Conservation (phyloP, 2,329 filamentous ascomycete genomes). For the Cladosporium sp. region DNA sequence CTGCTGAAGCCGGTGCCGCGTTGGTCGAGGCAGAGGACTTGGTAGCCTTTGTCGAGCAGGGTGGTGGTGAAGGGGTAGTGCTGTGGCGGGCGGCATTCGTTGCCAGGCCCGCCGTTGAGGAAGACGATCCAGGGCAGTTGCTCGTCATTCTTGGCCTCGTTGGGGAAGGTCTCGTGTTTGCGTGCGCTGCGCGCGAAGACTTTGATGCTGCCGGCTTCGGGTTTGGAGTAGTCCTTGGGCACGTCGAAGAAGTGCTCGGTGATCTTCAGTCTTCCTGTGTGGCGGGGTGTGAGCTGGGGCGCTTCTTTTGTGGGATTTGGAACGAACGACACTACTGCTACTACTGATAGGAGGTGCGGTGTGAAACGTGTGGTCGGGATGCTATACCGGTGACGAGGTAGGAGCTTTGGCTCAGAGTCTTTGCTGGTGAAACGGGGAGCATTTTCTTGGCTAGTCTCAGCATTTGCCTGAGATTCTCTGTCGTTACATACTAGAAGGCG, state of each 20-base stretch:
- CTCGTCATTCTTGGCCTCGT: slow-evolving; percentile 40
- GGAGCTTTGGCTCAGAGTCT: slow-evolving; percentile 43
- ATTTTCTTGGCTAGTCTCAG: slow-evolving; percentile 24
- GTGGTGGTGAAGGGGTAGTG: slow-evolving; percentile 64
- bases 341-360: neutral
- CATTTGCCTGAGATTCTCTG: slow-evolving; percentile 14
- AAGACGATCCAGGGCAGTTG: slow-evolving; percentile 62
- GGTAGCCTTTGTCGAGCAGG: slow-evolving; percentile 75
- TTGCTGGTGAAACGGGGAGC: slow-evolving; percentile 38
- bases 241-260: slow-evolving; percentile 85
- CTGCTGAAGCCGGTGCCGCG: slow-evolving; percentile 82
- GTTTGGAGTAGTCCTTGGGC: slow-evolving; percentile 69
- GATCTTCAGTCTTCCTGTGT: slow-evolving; percentile 66
- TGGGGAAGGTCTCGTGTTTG: slow-evolving; percentile 57
- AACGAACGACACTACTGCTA: neutral
- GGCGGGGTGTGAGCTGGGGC: slow-evolving; percentile 9
- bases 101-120: slow-evolving; percentile 81
- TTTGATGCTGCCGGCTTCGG: slow-evolving; percentile 56
- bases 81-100: slow-evolving; percentile 70
- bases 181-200: slow-evolving; percentile 73
- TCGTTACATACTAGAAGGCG: neutral
- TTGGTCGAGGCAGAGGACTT: slow-evolving; percentile 81
- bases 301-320: neutral
- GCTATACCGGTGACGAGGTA: slow-evolving; percentile 40
- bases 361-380: neutral